phyloP scores from a whole-genome alignment of 106 monocot genomes.

The Vanilla planifolia region DNA sequence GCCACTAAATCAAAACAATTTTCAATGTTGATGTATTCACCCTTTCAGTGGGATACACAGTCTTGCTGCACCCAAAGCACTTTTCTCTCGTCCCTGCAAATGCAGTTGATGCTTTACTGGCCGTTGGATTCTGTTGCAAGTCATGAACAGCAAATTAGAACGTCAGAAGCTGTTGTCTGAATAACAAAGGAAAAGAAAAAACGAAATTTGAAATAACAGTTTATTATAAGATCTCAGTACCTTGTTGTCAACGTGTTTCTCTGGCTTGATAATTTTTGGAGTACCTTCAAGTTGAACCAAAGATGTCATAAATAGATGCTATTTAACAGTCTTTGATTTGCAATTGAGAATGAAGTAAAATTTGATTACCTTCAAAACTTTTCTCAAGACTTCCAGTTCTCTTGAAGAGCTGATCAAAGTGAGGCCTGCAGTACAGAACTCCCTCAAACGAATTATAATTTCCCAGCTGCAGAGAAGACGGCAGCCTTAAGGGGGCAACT shows the following conservation, averaged over 20 bases:
- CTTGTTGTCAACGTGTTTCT: constrained; percentile 55
- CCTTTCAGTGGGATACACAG: constrained; percentile 84
- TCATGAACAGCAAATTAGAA: neutral
- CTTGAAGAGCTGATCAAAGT: constrained; percentile 89
- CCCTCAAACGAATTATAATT: constrained; percentile 92
- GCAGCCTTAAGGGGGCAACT: too few species aligned
- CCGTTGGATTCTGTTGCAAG: constrained; percentile 29
- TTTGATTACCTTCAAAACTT: constrained; percentile 72
- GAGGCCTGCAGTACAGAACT: constrained; percentile 89
- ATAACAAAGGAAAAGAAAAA: neutral
- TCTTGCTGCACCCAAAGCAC: constrained; percentile 81
- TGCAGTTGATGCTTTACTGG: constrained; percentile 45
- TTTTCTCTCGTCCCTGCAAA: constrained; percentile 86
- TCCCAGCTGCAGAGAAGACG: constrained; percentile 38
- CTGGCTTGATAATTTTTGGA: constrained; percentile 76
- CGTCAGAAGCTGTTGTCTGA: neutral
- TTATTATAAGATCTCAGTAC: constrained; percentile 19
- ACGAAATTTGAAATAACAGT: neutral
- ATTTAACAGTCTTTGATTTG: too few species aligned
- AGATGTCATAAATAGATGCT: too few species aligned
- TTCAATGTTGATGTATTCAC: too few species aligned
- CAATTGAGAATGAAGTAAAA: neutral
- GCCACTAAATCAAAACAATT: too few species aligned
- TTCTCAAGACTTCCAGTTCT: constrained; percentile 85
- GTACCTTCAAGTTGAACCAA: constrained; percentile 41